Base-by-base conservation (phyloP, 2,329 filamentous ascomycete genomes). In the Aureobasidium sp. region DNA sequence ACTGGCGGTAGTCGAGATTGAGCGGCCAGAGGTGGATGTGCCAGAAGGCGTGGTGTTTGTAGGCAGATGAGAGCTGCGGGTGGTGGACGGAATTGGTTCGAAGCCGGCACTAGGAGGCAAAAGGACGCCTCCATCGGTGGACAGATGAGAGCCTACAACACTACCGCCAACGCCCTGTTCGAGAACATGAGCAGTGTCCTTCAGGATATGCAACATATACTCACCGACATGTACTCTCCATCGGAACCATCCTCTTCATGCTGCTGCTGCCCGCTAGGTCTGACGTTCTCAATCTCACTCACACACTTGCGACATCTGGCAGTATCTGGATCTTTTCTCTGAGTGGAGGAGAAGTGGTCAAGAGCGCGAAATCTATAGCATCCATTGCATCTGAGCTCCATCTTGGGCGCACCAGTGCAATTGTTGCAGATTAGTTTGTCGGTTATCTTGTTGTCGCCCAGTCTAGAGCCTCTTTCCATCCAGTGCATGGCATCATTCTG, bases 271-370 rank as follows among this genome's bases (percentile, higher is more conserved):
- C 45, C 58, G n/a, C n/a, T n/a, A 15, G 58, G 37, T 4, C 7
- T 37, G 10, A 46, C 17, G 4, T 40, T 54, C 33, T 54, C 51
- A 3, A 46, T 54, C 37, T 61, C 27, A 8, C 17, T 35, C 15
- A 57, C 25, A 17, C 51, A 61, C 15, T 10, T 42, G 4, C n/a
- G 11, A 42, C 59, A 61, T 23, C n/a, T 57, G 8, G 59, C 50
- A 23, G 17, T 50, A 8, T 61, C 51, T 17, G 42, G 25, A 5
- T 25, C 19, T 11, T 6, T 33, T 11, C 42, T 38, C 50, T 61
- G 59, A 8, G n/a, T 37, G 6, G 27, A 3, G 4, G 50, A 61
- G 42, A 57, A 57, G 15, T 33, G 17, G 21, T 40, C 27, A 2
- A 55, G 31, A n/a, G 27, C n/a, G 17, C 33, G 42, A n/a, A n/a